Conservation (phyloP, 1,139 yeast genomes). For the Magnusiomyces paraingens region DNA sequence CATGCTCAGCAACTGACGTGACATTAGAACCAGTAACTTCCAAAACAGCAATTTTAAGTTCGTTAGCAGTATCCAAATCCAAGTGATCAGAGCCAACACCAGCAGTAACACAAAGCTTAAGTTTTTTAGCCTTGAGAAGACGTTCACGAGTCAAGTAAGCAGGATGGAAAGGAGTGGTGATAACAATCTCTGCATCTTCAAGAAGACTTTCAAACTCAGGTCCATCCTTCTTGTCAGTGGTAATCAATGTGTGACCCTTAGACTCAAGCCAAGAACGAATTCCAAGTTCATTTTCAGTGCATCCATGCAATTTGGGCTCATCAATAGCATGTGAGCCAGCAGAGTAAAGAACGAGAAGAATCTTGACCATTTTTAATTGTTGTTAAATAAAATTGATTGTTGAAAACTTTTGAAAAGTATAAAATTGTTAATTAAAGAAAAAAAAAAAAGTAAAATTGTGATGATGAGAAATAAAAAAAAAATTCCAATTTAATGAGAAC, state of each 20-base stretch:
- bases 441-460: background rate
- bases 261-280: conserved; percentile 56
- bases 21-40: conserved; percentile 85
- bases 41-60: conserved; percentile 53
- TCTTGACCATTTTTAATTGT: conserved; percentile 21
- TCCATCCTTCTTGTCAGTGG: conserved; percentile 70
- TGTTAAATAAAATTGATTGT: background rate
- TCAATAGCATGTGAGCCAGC: conserved; percentile 48
- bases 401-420: background rate
- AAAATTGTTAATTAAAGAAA: background rate
- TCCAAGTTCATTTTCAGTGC: conserved; percentile 72
- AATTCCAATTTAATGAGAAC: background rate
- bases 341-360: conserved; percentile 30
- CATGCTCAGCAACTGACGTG: conserved; percentile 77
- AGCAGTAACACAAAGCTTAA: conserved; percentile 69
- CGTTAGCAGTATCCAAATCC: conserved; percentile 68
- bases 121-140: conserved; percentile 62
- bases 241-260: conserved; percentile 60
- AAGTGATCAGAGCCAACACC: conserved; percentile 85
- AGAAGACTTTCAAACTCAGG: conserved; percentile 58
- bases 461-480: background rate
- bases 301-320: conserved; percentile 58
- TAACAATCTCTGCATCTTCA: conserved; percentile 66
- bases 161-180: conserved; percentile 82
- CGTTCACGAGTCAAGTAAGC: conserved; percentile 66